Evolutionary conservation across 176 grass and related monocot species (phyloP), one percentile per base, ranked within the genome.

Genomic region (Carex pumila): DNA sequence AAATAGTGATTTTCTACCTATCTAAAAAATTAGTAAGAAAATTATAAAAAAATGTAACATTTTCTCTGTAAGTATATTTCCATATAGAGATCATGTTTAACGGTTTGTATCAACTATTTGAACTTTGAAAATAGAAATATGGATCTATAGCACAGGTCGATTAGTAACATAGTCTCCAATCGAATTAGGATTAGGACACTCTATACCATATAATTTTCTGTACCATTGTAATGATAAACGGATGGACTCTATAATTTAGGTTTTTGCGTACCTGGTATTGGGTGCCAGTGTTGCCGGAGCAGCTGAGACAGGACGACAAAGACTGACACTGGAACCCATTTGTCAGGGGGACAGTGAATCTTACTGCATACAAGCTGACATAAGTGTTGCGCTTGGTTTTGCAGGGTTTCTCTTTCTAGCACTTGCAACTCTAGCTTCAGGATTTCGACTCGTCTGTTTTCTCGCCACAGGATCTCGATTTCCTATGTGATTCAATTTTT

Each of bases 221-320:
- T 0, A 50, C 9, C 9, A 2, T 12, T 9, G 47, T 22, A 62
- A 71, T 71, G 68, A n/a, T 19, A 47, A 17, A 47, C n/a, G 18
- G 10, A 22, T 21, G 14, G 18, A 49, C n/a, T 50, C 10, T 13
- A 18, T 64, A 5, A 47, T 43, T 55, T 84, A 97, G 96, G 89
- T 91, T 0, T 93, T 98, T 68, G 86, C 89, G 4, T 98, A 93
- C 85, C 75, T 98, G 88, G 86, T 85, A 84, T 34, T 91, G 58
- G 87, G 85, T 2, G 91, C 92, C 0, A 86, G 84, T 11, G 86
- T 87, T 5, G 57, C 79, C 0, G 95, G 85, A 17, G 87, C 86
- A 52, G 45, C 83, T 30, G 91, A 94, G 49, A 87, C 82, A 55
- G 79, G 67, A 61, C 17, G 9, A 32, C 61, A 65, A 56, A 19